A percentile compares a stretch with the other conserved stretches of the same genome.
Conservation (phyloP, 768 basidiomycete genomes). For the Suillus spraguei region DNA sequence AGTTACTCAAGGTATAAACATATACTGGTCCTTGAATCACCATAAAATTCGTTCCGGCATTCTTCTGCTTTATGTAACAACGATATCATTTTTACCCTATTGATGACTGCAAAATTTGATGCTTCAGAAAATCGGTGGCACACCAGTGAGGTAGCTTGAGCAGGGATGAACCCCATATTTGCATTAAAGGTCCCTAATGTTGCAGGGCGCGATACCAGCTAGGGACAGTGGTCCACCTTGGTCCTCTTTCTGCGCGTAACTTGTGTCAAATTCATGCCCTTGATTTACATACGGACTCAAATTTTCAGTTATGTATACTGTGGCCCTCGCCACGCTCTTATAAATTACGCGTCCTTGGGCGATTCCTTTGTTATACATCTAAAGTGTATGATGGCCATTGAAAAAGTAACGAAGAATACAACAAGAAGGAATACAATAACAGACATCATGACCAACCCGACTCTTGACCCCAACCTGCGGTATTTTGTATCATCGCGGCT, state of each 20-base stretch:
- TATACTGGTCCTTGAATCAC: background rate
- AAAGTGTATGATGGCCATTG: slow-evolving; percentile 21
- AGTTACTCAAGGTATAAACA: background rate
- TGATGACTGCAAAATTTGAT: background rate
- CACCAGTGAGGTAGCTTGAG: background rate
- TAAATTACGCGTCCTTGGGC: background rate
- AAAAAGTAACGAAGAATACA: slow-evolving; percentile 17
- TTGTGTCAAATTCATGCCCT: background rate
- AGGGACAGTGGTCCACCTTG: background rate
- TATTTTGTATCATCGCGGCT: slow-evolving; percentile 63
- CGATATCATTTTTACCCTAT: background rate
- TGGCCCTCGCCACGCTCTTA: background rate
- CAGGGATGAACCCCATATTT: background rate
- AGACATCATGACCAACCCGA: slow-evolving; percentile 34
- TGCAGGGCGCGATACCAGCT: background rate
- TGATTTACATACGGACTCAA: background rate
- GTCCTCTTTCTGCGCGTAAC: background rate
- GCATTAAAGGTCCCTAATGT: background rate
- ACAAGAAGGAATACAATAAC: slow-evolving; percentile 20
- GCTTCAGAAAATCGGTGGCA: background rate
- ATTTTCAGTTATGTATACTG: background rate
- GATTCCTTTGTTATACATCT: slow-evolving; percentile 22
- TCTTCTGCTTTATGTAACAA: background rate
- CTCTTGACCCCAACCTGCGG: slow-evolving; percentile 37
- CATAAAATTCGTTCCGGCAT: background rate